Conservation (phyloP, 2,329 filamentous ascomycete species). For the Ophiostoma pallidulum region DNA sequence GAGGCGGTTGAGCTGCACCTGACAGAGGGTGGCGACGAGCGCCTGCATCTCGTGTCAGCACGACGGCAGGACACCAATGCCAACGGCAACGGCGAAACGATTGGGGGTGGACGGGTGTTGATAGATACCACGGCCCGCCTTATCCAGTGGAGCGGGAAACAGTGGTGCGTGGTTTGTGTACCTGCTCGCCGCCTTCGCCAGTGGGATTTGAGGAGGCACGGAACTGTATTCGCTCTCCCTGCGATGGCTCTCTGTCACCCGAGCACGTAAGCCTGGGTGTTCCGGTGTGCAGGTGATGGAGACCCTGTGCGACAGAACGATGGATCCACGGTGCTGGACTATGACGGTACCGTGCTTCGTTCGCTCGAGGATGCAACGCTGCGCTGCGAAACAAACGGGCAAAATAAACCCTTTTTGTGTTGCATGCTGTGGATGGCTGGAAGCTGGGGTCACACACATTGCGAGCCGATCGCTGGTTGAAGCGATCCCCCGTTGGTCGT, state of each 20-base stretch:
- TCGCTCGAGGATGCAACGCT: background rate
- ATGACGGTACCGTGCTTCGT: slow-evolving; percentile 3
- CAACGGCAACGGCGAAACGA: too few species aligned
- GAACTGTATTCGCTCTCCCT: background rate
- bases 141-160: background rate
- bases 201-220: slow-evolving; percentile 6
- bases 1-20: slow-evolving; percentile 10
- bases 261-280: background rate
- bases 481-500: slow-evolving; percentile 9
- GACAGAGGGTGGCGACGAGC: slow-evolving; percentile 10
- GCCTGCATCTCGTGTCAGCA: background rate
- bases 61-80: too few species aligned
- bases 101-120: background rate
- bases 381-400: background rate
- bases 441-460: slow-evolving; percentile 9
- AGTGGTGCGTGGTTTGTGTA: slow-evolving; percentile 8
- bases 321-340: slow-evolving; percentile 2
- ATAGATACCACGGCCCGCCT: slow-evolving; percentile 9
- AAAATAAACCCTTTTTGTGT: slow-evolving; percentile 1
- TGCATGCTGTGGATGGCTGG: slow-evolving; percentile 10
- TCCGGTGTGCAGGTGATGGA: slow-evolving; percentile 2
- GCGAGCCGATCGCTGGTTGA: slow-evolving; percentile 5
- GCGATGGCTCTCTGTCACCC: background rate
- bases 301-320: background rate
- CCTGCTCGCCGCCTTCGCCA: slow-evolving; percentile 8